Conservation (phyloP, 768 basidiomycete species). For the Calocera cornea region DNA sequence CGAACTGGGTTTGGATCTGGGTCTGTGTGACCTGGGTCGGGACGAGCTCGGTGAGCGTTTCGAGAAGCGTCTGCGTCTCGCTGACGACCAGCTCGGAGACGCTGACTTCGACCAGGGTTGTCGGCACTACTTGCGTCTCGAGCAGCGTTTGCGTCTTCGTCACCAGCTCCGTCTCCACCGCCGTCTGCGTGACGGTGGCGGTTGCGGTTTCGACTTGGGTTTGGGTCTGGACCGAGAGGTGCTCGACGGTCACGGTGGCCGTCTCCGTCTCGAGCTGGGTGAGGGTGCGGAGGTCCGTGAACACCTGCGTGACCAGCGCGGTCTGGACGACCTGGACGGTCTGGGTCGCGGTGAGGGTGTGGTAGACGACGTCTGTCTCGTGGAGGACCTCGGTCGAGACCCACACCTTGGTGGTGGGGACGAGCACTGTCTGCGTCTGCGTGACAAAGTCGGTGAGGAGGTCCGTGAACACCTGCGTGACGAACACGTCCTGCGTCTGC, state of each 20-base stretch:
- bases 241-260: slow-evolving; percentile 17
- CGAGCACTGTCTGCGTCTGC: slow-evolving; percentile 19
- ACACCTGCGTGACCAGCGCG: slow-evolving; percentile 28
- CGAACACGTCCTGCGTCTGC: slow-evolving; percentile 5
- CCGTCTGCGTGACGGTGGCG: slow-evolving; percentile 35
- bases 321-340: slow-evolving; percentile 36
- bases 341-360: slow-evolving; percentile 39
- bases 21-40: neutral
- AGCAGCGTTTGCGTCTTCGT: slow-evolving; percentile 21
- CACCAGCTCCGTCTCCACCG: slow-evolving; percentile 41
- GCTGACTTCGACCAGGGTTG: slow-evolving; percentile 42
- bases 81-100: slow-evolving; percentile 45
- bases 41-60: neutral
- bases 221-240: slow-evolving; percentile 43
- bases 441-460: neutral
- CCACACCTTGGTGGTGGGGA: slow-evolving; percentile 53
- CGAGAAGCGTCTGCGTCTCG: slow-evolving; percentile 8
- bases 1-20: neutral
- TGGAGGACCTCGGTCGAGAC: slow-evolving; percentile 53
- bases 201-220: slow-evolving; percentile 31
- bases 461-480: slow-evolving; percentile 8
- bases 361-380: slow-evolving; percentile 12
- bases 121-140: slow-evolving; percentile 36
- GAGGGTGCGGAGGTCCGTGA: neutral
- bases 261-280: slow-evolving; percentile 46